These are phyloP conservation scores for Lachancea sp. DNA, from an alignment of 805 yeast species.

Conservation along the genomic window DNA sequence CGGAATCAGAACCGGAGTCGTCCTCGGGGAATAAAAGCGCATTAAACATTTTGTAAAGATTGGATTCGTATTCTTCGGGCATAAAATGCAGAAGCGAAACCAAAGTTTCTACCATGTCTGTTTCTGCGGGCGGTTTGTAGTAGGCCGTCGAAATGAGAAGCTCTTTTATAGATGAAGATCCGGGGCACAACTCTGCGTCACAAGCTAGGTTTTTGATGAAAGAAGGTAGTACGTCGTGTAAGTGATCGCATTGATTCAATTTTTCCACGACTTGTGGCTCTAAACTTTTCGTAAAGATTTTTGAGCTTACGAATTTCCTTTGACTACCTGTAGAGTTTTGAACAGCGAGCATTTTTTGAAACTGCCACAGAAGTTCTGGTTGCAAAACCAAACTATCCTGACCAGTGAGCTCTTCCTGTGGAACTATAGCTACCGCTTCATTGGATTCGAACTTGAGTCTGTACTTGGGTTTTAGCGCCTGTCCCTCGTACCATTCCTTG, in stretches of 20 bases:
- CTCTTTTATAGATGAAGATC: conserved; percentile 10
- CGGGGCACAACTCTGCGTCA: conserved; percentile 21
- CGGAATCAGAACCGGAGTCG: conserved; percentile 12
- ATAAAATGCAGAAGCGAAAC: conserved; percentile 29
- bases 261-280: conserved; percentile 17
- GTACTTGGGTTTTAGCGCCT: conserved; percentile 9
- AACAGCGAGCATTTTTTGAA: conserved; percentile 24
- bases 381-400: conserved; percentile 12
- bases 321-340: conserved; percentile 17
- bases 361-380: conserved; percentile 26
- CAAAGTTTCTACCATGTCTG: conserved; percentile 19
- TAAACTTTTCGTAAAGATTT: conserved; percentile 16
- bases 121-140: conserved; percentile 17
- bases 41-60: conserved; percentile 31
- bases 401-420: conserved; percentile 8
- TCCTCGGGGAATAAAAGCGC: conserved; percentile 26
- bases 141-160: conserved; percentile 27
- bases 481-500: conserved; percentile 25
- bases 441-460: conserved; percentile 8
- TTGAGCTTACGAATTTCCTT: conserved; percentile 22
- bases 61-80: conserved; percentile 31
- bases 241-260: conserved; percentile 21
- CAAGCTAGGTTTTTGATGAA: conserved; percentile 24
- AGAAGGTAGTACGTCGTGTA: conserved; percentile 26
- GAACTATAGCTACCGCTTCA: conserved; percentile 9